Evolutionary conservation across 1,284 basidiomycete species (phyloP).

Genomic region (Tilletia horrida): DNA sequence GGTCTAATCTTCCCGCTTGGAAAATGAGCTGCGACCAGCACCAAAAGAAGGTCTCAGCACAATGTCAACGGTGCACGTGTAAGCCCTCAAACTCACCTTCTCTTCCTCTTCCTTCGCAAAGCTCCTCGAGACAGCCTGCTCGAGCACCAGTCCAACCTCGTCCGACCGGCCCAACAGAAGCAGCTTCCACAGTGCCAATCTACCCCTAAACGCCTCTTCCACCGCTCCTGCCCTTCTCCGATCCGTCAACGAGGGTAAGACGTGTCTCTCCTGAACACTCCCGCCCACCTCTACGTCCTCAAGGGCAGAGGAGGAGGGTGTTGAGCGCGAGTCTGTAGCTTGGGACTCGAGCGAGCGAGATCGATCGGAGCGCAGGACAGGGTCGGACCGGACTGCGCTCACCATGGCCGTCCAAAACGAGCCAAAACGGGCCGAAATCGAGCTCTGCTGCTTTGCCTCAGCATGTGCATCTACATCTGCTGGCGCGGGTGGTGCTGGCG

Average conservation of each 20-base stretch:
- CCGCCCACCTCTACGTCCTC: background rate
- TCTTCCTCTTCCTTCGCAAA: slow-evolving; percentile 15
- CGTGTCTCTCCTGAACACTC: background rate
- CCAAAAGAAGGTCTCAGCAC: background rate
- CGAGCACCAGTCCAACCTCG: background rate
- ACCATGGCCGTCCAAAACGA: background rate
- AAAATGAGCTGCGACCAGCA: slow-evolving; percentile 1
- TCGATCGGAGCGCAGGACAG: slow-evolving; percentile 3
- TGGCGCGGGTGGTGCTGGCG: too few relatives aligned
- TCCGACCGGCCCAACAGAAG: slow-evolving; percentile 1
- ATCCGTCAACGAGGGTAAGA: background rate
- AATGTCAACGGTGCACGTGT: too few relatives aligned
- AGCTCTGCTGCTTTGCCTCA: background rate
- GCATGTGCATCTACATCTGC: too few relatives aligned
- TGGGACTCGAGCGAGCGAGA: background rate
- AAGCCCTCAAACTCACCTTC: slow-evolving; percentile 16
- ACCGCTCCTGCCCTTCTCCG: background rate
- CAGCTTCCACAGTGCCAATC: background rate
- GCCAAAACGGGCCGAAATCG: background rate
- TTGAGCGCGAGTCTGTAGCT: background rate
- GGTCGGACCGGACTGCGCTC: background rate
- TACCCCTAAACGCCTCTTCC: background rate
- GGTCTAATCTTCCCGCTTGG: slow-evolving; percentile 4
- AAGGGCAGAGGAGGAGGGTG: background rate
- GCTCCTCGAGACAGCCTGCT: slow-evolving; percentile 9